phyloP scores from a whole-genome alignment of 306 rosid genomes.

The Pachyrhizus erosus region DNA sequence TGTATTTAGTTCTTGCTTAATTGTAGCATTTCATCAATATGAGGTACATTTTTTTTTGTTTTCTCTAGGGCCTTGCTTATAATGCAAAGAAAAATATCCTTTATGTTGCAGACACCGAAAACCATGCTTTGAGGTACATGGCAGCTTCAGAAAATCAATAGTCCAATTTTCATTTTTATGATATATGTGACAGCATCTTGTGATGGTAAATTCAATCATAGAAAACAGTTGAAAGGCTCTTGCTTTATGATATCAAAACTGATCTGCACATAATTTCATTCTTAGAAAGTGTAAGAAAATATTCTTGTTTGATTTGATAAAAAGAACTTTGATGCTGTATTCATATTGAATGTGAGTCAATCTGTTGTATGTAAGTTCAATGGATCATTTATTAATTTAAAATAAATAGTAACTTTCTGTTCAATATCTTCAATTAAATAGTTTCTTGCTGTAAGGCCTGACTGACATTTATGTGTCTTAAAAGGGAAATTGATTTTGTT shows the following conservation, averaged over 20 bases:
- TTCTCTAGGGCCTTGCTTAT: conserved; percentile 88
- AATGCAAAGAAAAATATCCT: conserved; percentile 85
- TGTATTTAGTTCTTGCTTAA: conserved; percentile 24
- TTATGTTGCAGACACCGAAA: conserved; percentile 95
- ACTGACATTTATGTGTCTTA: conserved; percentile 34
- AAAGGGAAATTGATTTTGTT: conserved; percentile 91
- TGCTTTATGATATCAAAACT: not conserved
- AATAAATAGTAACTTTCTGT: not conserved
- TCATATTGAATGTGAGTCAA: conserved; percentile 29
- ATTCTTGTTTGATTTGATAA: conserved; percentile 32
- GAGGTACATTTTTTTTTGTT: conserved; percentile 24
- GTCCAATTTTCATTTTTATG: conserved; percentile 10
- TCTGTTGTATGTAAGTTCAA: conserved; percentile 6
- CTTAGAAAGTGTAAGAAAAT: not conserved
- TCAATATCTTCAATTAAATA: not conserved
- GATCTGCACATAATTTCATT: conserved; percentile 31
- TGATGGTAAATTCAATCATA: conserved; percentile 26
- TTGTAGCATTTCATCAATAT: conserved; percentile 39
- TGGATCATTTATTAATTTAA: conserved; percentile 31
- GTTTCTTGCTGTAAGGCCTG: conserved; percentile 13
- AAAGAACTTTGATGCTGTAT: conserved; percentile 25
- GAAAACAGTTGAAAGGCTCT: conserved; percentile 15
- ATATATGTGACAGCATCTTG: conserved; percentile 19
- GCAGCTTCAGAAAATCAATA: conserved; percentile 39
- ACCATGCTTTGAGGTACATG: conserved; percentile 91